Percentiles rank a stretch among this genome's conserved stretches.
These are phyloP conservation scores for Pseudogymnoascus sp. DNA, from an alignment of 2,329 filamentous ascomycete species.

Conservation along the genomic window DNA sequence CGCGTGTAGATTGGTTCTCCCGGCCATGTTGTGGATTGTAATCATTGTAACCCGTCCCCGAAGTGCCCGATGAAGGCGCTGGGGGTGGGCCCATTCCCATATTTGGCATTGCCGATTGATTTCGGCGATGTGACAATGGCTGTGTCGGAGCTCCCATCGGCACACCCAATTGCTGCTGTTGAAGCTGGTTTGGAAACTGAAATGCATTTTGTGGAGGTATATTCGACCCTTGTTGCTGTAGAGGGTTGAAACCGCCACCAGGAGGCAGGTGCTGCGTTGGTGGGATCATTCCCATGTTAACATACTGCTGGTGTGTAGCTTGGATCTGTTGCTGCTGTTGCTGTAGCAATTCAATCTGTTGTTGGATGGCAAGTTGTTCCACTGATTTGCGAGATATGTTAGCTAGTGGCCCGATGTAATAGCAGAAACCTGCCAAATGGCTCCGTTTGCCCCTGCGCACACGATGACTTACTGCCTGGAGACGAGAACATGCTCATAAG, in stretches of 20 bases:
- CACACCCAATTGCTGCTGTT: conserved; percentile 63
- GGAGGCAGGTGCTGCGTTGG: conserved; percentile 72
- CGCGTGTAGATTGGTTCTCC: conserved; percentile 62
- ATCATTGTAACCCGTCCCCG: conserved; percentile 70
- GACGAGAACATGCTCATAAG: conserved; percentile 80
- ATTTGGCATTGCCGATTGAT: conserved; percentile 91
- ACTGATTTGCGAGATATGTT: conserved; percentile 44
- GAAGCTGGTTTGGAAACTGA: conserved; percentile 76
- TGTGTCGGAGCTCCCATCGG: conserved; percentile 70
- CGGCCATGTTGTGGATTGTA: conserved; percentile 40
- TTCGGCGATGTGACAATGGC: conserved; percentile 83
- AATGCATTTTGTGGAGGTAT: conserved; percentile 74
- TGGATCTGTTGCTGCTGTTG: conserved; percentile 98
- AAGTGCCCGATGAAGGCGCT: conserved; percentile 80
- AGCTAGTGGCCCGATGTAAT: conserved; percentile 1
- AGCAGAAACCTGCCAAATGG: neutral
- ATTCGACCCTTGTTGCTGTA: conserved; percentile 73
- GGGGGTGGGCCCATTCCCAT: conserved; percentile 85
- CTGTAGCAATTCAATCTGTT: conserved; percentile 95
- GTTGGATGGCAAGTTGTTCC: conserved; percentile 95
- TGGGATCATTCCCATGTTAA: conserved; percentile 92
- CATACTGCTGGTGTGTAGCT: conserved; percentile 92
- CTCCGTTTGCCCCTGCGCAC: neutral
- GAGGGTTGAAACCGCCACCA: conserved; percentile 63
- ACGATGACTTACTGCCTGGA: conserved; percentile 50